Percentiles rank a stretch among this genome's conserved stretches.
Conservation (phyloP, 371 early-diverging fungal genomes). For the Mucor piriformis region DNA sequence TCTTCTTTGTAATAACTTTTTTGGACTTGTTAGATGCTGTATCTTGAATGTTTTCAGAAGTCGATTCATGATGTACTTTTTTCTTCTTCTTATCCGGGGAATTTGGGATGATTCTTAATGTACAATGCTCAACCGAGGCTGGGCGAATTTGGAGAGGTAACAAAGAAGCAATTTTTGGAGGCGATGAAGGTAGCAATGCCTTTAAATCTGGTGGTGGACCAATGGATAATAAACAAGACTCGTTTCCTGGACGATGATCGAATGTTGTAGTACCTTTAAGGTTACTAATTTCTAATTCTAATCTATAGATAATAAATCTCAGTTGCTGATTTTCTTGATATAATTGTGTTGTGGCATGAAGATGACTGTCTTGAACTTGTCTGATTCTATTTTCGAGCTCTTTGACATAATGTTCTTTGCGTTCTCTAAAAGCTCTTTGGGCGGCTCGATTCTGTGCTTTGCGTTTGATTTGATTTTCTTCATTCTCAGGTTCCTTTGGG, state of each 20-base stretch:
- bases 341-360: constrained; percentile 28
- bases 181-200: background rate
- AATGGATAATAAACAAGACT: background rate
- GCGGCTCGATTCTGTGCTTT: constrained; percentile 73
- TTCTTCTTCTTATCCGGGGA: background rate
- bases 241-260: background rate
- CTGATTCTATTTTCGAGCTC: constrained; percentile 65
- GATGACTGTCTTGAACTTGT: constrained; percentile 53
- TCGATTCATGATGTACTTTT: background rate
- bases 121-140: background rate
- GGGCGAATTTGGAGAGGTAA: constrained; percentile 17
- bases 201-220: background rate
- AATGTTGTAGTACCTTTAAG: constrained; percentile 44
- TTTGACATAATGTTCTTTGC: constrained; percentile 63
- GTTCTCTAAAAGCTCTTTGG: constrained; percentile 70
- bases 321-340: constrained; percentile 45
- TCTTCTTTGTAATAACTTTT: background rate
- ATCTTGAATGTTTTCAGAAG: too few relatives aligned
- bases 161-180: background rate
- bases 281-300: constrained; percentile 37
- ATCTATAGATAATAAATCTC: constrained; percentile 31
- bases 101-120: background rate
- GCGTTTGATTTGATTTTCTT: constrained; percentile 45
- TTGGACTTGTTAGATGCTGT: background rate
- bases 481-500: constrained; percentile 2